Conservation (phyloP, 192 early-diverging fungal species). For the Coemansia sp. region DNA sequence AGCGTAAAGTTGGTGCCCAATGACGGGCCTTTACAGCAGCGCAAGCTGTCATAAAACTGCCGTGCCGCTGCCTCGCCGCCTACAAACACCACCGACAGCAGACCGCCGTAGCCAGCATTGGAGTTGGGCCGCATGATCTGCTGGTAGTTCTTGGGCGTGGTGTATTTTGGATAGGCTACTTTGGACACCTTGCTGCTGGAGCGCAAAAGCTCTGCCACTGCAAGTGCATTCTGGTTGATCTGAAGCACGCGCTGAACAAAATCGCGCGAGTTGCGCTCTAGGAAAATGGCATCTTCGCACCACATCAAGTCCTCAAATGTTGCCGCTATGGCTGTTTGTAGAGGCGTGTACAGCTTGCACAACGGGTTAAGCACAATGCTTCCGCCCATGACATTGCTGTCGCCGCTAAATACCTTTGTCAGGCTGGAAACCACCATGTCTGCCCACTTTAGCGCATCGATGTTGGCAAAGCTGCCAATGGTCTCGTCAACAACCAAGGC, state of each 20-base stretch:
- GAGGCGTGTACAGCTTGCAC: slow-evolving; percentile 51
- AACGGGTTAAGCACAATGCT: slow-evolving; percentile 82
- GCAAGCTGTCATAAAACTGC: slow-evolving; percentile 78
- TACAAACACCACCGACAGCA: slow-evolving; percentile 78
- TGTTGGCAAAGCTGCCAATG: slow-evolving; percentile 91
- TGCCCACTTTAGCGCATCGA: slow-evolving; percentile 70
- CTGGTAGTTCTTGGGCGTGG: slow-evolving; percentile 65
- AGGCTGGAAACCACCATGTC: slow-evolving; percentile 89
- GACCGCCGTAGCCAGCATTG: slow-evolving; percentile 79
- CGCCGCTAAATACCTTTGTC: slow-evolving; percentile 88
- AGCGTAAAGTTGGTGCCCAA: slow-evolving; percentile 97
- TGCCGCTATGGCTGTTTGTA: slow-evolving; percentile 56
- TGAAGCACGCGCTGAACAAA: slow-evolving; percentile 69
- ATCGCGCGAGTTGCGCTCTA: slow-evolving; percentile 91
- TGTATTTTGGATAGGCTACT: slow-evolving; percentile 86
- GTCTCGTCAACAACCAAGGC: slow-evolving; percentile 93
- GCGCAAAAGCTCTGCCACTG: slow-evolving; percentile 66
- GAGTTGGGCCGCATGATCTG: slow-evolving; percentile 53
- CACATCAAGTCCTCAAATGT: slow-evolving; percentile 84
- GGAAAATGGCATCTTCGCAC: slow-evolving; percentile 90
- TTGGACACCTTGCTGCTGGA: slow-evolving; percentile 66
- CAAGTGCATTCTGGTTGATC: slow-evolving; percentile 82
- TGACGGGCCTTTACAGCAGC: slow-evolving; percentile 88
- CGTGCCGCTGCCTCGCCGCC: slow-evolving; percentile 53
- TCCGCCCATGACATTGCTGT: slow-evolving; percentile 97